These are phyloP conservation scores for Umbelopsis sp. DNA, from an alignment of 192 early-diverging fungal genomes.

Conservation along the genomic window DNA sequence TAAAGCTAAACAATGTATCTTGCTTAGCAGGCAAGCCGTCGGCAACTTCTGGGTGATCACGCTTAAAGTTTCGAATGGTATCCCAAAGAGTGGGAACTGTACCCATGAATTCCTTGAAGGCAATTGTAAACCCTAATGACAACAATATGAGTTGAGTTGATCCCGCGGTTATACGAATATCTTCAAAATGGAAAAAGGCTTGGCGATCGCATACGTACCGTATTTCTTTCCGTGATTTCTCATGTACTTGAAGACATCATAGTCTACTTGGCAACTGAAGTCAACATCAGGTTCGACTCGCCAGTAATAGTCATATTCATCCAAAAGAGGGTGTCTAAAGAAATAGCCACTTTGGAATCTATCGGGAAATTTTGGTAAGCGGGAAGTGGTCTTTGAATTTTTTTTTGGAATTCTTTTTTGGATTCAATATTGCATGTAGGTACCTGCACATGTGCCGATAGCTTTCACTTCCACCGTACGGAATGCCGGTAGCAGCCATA, in stretches of 20 bases:
- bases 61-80: slow-evolving; percentile 55
- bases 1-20: slow-evolving; percentile 48
- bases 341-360: slow-evolving; percentile 79
- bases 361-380: not conserved
- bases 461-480: slow-evolving; percentile 67
- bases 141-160: not conserved
- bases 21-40: slow-evolving; percentile 37
- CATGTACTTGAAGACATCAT: slow-evolving; percentile 86
- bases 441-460: slow-evolving; percentile 83
- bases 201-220: slow-evolving; percentile 34
- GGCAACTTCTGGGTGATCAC: slow-evolving; percentile 43
- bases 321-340: slow-evolving; percentile 68
- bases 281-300: slow-evolving; percentile 83
- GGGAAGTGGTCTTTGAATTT: not conserved
- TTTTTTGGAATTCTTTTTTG: not conserved
- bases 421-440: not conserved
- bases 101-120: slow-evolving; percentile 66
- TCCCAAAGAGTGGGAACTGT: slow-evolving; percentile 79
- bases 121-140: slow-evolving; percentile 66
- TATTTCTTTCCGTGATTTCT: slow-evolving; percentile 77
- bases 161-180: not conserved
- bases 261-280: slow-evolving; percentile 78
- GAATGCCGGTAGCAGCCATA: slow-evolving; percentile 53
- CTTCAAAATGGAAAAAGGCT: not conserved
- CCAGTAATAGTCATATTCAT: slow-evolving; percentile 85